phyloP scores from a whole-genome alignment of 176 grass and related monocot species.

The Eleusine indica region DNA sequence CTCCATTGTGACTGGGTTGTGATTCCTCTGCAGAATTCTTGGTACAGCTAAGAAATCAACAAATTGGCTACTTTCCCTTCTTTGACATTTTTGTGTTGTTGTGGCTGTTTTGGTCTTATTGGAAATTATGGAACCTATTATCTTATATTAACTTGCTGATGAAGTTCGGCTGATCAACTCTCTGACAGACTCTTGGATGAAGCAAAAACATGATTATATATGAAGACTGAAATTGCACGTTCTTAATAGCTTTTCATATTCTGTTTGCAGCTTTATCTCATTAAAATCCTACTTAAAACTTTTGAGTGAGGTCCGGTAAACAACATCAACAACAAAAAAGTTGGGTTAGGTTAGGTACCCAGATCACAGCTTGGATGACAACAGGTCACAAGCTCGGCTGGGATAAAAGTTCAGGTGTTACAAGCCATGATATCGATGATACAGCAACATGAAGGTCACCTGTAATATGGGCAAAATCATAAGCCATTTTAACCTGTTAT shows the following conservation, averaged over 20 bases:
- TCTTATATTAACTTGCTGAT: background rate
- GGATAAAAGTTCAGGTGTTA: background rate
- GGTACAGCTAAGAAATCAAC: background rate
- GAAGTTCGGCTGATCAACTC: background rate
- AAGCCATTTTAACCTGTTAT: background rate
- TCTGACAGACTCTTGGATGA: background rate
- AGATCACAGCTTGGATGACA: background rate
- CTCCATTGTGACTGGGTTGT: background rate
- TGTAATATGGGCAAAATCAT: background rate
- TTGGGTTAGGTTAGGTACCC: background rate
- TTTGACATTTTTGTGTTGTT: background rate
- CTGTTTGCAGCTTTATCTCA: background rate
- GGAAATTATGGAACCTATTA: background rate
- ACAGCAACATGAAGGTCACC: background rate
- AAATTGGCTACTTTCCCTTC: background rate
- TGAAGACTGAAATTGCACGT: background rate
- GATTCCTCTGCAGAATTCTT: slow-evolving; percentile 25
- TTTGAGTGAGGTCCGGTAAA: background rate
- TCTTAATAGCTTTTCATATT: background rate
- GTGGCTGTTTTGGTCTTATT: background rate
- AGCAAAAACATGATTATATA: background rate
- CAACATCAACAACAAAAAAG: background rate
- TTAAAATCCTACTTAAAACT: background rate
- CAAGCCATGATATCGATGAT: background rate
- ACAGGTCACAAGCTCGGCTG: background rate